Evolutionary conservation across 164 flowering plant genomes (phyloP).

Genomic region (Vitis riparia): DNA sequence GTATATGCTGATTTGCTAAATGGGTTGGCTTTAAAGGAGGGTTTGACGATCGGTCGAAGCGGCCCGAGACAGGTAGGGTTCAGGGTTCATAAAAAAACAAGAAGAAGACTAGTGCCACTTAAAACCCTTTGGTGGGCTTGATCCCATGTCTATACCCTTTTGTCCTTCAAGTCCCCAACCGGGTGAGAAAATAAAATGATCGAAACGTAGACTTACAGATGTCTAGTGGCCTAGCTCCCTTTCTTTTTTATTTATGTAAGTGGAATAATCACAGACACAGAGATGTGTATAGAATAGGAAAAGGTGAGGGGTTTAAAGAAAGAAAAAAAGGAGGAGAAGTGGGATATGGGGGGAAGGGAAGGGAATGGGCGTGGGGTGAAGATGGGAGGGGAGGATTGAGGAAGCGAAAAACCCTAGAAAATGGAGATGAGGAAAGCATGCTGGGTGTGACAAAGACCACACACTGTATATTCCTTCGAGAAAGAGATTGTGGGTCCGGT

Average conservation of each 20-base stretch:
- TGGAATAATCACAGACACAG: neutral
- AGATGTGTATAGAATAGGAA: neutral
- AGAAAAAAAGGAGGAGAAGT: neutral
- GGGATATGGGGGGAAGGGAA: neutral
- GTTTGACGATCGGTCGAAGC: neutral
- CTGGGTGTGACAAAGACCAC: constrained; percentile 65
- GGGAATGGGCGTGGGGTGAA: constrained; percentile 11
- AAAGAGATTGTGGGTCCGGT: constrained; percentile 43
- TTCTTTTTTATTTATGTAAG: neutral
- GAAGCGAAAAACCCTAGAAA: constrained; percentile 45
- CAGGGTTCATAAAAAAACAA: neutral
- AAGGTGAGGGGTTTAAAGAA: neutral
- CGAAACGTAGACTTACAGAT: too few relatives aligned
- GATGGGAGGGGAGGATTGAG: neutral
- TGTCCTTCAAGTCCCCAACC: neutral
- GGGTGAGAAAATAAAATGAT: neutral
- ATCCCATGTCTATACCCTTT: neutral
- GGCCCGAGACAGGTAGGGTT: neutral
- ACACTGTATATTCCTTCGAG: constrained; percentile 82
- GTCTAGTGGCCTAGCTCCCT: neutral
- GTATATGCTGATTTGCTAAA: neutral
- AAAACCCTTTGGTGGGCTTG: neutral
- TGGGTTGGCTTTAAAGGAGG: neutral
- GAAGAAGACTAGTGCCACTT: neutral
- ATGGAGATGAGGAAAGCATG: constrained; percentile 47